These are phyloP conservation scores for Parastagonospora avenae DNA, from an alignment of 2,329 filamentous ascomycete species.

Conservation along the genomic window DNA sequence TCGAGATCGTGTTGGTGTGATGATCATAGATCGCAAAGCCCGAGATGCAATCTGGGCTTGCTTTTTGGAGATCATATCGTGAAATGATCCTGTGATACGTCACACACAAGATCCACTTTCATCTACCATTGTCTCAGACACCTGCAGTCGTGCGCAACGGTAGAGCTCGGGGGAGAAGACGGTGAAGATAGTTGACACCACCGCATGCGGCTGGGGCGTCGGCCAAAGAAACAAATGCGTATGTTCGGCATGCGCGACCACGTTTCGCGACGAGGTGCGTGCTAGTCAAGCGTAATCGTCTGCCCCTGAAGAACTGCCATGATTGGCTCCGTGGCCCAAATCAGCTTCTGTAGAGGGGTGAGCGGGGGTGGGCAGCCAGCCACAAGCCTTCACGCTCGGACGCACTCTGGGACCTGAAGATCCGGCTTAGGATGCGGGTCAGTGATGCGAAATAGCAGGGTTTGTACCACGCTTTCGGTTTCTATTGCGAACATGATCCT, in stretches of 20 bases:
- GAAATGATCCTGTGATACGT: not conserved
- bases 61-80: not conserved
- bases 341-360: conserved; percentile 7
- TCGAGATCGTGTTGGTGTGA: too few species aligned
- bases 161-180: not conserved
- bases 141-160: not conserved
- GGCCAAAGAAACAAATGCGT: conserved; percentile 5
- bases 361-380: conserved; percentile 12
- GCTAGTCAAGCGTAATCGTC: not conserved
- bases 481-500: conserved; percentile 24
- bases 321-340: not conserved
- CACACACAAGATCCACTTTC: not conserved
- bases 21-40: too few species aligned
- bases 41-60: not conserved
- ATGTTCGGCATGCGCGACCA: conserved; percentile 16
- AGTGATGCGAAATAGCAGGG: conserved; percentile 22
- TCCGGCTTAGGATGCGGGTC: conserved; percentile 16
- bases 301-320: not conserved
- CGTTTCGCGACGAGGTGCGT: conserved; percentile 5
- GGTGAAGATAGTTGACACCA: not conserved
- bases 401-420: conserved; percentile 17
- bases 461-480: conserved; percentile 28
- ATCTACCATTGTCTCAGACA: not conserved
- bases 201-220: conserved; percentile 12
- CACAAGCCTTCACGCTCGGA: conserved; percentile 20